Conservation (phyloP, 2,329 filamentous ascomycete species). For the Aphanocladium album region DNA sequence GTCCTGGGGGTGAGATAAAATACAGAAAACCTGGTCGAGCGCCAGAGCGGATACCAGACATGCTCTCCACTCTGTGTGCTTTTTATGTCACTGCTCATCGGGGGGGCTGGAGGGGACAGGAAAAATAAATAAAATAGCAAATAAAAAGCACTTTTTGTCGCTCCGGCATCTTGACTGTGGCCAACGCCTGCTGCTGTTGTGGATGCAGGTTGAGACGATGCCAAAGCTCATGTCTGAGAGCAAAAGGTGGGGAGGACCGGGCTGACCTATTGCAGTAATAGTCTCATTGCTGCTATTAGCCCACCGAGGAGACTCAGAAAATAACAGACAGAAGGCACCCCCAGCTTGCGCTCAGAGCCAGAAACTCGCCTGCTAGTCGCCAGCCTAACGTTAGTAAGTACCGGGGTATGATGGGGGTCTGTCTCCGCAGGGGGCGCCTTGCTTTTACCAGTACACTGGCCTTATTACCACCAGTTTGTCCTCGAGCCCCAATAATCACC, state of each 20-base stretch:
- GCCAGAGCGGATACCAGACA: neutral
- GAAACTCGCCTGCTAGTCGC: neutral
- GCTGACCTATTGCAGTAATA: constrained; percentile 6
- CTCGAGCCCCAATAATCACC: neutral
- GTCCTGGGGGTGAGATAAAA: constrained; percentile 1
- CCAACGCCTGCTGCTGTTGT: constrained; percentile 1
- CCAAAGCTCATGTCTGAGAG: constrained; percentile 14
- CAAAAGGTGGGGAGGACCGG: constrained; percentile 5
- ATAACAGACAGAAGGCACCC: neutral
- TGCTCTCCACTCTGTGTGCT: constrained; percentile 1
- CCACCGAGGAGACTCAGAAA: neutral
- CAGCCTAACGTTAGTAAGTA: neutral
- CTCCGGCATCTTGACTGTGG: neutral
- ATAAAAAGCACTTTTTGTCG: neutral
- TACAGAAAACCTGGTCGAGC: neutral
- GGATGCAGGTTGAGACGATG: constrained; percentile 10
- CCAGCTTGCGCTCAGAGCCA: neutral
- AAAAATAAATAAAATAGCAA: neutral
- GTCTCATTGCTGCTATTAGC: constrained; percentile 6
- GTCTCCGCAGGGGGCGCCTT: neutral
- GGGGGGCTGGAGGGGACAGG: neutral
- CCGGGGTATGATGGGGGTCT: neutral
- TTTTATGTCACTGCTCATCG: constrained; percentile 1
- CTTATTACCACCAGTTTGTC: neutral
- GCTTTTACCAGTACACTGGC: neutral